Percentiles rank a stretch among this genome's conserved stretches.
Evolutionary conservation across 2,329 filamentous ascomycete genomes (phyloP).

Genomic region (Hymenoscyphus albidus): DNA sequence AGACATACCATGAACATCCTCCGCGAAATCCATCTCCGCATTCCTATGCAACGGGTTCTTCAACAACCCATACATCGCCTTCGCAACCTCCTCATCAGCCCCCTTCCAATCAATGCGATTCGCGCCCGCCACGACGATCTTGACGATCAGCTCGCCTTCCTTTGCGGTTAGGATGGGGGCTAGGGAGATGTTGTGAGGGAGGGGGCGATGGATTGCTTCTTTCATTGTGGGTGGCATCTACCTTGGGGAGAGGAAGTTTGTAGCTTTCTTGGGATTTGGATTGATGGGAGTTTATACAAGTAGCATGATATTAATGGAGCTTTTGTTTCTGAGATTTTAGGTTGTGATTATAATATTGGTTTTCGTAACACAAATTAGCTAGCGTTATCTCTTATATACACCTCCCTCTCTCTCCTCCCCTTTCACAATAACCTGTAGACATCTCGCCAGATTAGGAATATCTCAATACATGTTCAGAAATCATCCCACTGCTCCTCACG

Average conservation of each 20-base stretch:
- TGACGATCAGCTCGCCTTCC: conserved; percentile 2
- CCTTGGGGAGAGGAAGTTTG: no score
- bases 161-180: not conserved
- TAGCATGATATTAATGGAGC: no score
- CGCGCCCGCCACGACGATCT: conserved; percentile 5
- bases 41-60: conserved; percentile 4
- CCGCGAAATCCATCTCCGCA: conserved; percentile 5
- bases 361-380: not conserved
- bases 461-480: no score
- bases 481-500: no score
- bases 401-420: no score
- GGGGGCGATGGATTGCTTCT: conserved; percentile 8
- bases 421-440: no score
- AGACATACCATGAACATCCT: conserved; percentile 5
- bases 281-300: not conserved
- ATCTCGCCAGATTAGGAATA: no score
- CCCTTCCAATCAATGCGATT: conserved; percentile 11
- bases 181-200: conserved; percentile 1
- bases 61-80: not conserved
- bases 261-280: not conserved
- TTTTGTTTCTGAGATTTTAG: not conserved
- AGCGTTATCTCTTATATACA: no score
- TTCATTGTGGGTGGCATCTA: conserved; percentile 2
- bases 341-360: not conserved
- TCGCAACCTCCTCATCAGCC: conserved; percentile 4